A percentile compares a stretch with the other conserved stretches of the same genome.
Evolutionary conservation across 495 filamentous ascomycete species (phyloP).

Genomic region (Lasiosphaeria hispida): DNA sequence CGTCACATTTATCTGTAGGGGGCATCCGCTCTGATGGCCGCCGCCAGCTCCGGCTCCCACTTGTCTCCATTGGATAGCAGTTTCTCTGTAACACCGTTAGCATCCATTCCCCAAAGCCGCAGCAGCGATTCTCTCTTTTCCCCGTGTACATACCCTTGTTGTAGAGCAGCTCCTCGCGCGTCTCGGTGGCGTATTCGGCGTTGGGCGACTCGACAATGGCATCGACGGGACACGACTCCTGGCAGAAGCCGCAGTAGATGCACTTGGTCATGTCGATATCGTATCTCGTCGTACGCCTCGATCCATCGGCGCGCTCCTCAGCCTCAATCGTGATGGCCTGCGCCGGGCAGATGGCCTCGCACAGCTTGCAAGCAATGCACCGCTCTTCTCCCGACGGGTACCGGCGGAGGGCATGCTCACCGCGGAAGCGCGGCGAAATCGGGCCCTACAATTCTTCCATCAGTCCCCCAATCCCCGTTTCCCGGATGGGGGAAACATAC

Average conservation of each 20-base stretch:
- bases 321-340: conserved; percentile 98
- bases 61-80: conserved; percentile 87
- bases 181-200: conserved; percentile 97
- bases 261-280: conserved; percentile 99
- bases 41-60: conserved; percentile 97
- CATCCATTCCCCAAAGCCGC: too few relatives aligned
- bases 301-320: conserved; percentile 94
- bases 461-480: not conserved
- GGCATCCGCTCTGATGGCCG: conserved; percentile 81
- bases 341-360: conserved; percentile 95
- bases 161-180: conserved; percentile 93
- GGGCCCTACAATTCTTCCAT: conserved; percentile 57
- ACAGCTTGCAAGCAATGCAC: conserved; percentile 99
- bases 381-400: conserved; percentile 98
- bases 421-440: conserved; percentile 95
- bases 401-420: conserved; percentile 90
- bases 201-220: conserved; percentile 97
- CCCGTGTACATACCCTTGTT: conserved; percentile 76
- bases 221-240: conserved; percentile 97
- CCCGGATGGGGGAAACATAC: conserved; percentile 32
- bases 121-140: not conserved
- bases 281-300: conserved; percentile 90
- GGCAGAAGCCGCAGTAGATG: conserved; percentile 99
- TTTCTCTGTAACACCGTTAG: conserved; percentile 49
- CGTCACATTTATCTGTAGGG: conserved; percentile 68